Percentiles rank a stretch among this genome's conserved stretches.
Conservation (phyloP, 768 basidiomycete genomes). For the Auricularia cornea region DNA sequence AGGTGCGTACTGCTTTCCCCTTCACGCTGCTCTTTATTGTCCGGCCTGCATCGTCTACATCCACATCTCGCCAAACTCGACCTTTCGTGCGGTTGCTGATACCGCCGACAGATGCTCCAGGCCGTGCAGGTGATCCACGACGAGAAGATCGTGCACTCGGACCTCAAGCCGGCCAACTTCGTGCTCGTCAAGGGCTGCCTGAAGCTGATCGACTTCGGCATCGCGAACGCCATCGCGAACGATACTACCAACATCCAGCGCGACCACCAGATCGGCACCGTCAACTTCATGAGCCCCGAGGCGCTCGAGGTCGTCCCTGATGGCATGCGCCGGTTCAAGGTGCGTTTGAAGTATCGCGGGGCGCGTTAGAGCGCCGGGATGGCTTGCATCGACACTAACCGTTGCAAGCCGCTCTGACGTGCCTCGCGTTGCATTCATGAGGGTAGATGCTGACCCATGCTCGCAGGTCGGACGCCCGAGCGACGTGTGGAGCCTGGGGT, state of each 20-base stretch:
- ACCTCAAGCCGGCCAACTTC: constrained; percentile 97
- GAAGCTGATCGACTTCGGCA: constrained; percentile 99
- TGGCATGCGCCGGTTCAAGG: constrained; percentile 83
- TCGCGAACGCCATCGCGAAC: constrained; percentile 96
- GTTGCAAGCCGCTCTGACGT: too few relatives aligned
- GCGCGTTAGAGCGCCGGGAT: too few relatives aligned
- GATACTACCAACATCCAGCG: constrained; percentile 98
- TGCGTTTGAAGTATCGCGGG: too few relatives aligned
- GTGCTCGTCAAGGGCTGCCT: constrained; percentile 90
- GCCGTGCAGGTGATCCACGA: constrained; percentile 98
- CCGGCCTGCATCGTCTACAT: too few relatives aligned
- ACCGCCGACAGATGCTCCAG: constrained; percentile 75
- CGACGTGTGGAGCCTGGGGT: constrained; percentile 97
- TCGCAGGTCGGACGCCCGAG: constrained; percentile 68
- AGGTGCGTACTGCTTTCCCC: constrained; percentile 41
- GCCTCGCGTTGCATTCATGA: too few relatives aligned
- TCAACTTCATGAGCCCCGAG: constrained; percentile 99
- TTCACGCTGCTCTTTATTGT: too few relatives aligned
- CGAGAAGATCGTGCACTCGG: constrained; percentile 97
- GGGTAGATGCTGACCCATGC: neutral
- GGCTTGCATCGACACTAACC: too few relatives aligned
- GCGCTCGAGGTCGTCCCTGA: constrained; percentile 78
- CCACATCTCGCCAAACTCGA: too few relatives aligned
- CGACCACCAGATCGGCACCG: constrained; percentile 93
- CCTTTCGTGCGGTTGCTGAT: too few relatives aligned